Percentiles rank a stretch among this genome's conserved stretches.
Evolutionary conservation across 2,329 filamentous ascomycete species (phyloP).

Genomic region (Aspergillus vadensis): DNA sequence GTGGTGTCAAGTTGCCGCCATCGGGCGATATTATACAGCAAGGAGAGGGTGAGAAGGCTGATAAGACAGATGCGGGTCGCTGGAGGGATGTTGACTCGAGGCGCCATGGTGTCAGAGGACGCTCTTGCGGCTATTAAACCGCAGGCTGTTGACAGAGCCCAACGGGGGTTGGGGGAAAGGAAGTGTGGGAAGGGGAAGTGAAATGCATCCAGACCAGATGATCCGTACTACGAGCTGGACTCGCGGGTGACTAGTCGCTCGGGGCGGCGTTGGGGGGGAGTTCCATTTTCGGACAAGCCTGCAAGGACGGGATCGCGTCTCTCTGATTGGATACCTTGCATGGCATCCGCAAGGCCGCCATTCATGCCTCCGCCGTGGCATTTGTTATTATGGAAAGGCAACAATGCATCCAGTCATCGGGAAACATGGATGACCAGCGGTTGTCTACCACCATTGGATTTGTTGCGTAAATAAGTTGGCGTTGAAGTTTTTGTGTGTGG

Average conservation of each 20-base stretch:
- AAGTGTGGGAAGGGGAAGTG: conserved; percentile 4
- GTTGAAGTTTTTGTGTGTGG: not conserved
- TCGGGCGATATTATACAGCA: conserved; percentile 69
- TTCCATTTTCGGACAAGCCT: conserved; percentile 7
- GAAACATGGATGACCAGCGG: not conserved
- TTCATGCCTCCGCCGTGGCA: not conserved
- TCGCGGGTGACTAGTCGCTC: no score
- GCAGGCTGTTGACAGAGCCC: conserved; percentile 24
- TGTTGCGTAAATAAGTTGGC: not conserved
- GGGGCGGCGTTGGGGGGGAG: not conserved
- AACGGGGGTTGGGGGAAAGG: conserved; percentile 9
- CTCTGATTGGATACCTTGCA: conserved; percentile 16
- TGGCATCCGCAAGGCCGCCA: not conserved
- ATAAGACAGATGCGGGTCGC: conserved; percentile 82
- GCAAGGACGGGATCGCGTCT: conserved; percentile 10
- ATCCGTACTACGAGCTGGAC: not conserved
- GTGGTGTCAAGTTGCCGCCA: conserved; percentile 69
- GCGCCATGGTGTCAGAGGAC: conserved; percentile 61
- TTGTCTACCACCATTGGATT: not conserved
- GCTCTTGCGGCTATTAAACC: conserved; percentile 26
- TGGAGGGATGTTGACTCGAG: conserved; percentile 88
- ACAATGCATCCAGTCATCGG: not conserved
- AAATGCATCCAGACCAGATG: conserved; percentile 9
- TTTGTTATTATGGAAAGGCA: not conserved
- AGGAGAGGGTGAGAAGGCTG: conserved; percentile 72